These are phyloP conservation scores for Emergomyces pasteurianus DNA, from an alignment of 2,329 filamentous ascomycete species.

Conservation along the genomic window DNA sequence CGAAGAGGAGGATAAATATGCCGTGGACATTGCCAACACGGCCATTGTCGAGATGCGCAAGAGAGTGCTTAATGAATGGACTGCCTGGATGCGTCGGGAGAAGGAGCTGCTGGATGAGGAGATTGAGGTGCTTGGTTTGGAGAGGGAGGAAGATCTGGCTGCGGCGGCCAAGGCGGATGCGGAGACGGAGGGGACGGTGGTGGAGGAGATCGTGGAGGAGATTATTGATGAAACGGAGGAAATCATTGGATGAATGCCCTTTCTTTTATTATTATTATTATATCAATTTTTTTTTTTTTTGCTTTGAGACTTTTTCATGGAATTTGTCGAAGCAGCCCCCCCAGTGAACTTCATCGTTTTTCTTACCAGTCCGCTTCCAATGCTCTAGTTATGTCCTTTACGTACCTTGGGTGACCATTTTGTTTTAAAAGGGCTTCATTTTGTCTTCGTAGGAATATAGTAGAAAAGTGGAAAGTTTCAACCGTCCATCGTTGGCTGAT, in stretches of 20 bases:
- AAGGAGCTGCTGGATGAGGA: constrained; percentile 63
- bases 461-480: too few species aligned
- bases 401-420: too few species aligned
- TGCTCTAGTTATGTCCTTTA: neutral
- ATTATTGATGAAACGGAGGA: constrained; percentile 77
- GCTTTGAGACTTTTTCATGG: neutral
- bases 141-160: constrained; percentile 48
- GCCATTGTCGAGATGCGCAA: constrained; percentile 84
- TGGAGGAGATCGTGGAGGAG: constrained; percentile 83
- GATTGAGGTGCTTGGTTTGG: constrained; percentile 53
- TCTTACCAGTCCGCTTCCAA: neutral
- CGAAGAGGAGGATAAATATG: constrained; percentile 88
- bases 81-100: constrained; percentile 65
- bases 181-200: constrained; percentile 60
- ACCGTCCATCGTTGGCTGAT: too few species aligned
- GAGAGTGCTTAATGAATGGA: constrained; percentile 75
- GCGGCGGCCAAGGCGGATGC: constrained; percentile 41
- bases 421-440: too few species aligned
- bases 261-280: too few species aligned
- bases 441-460: too few species aligned
- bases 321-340: neutral
- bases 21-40: constrained; percentile 84
- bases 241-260: constrained; percentile 37
- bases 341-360: too few species aligned
- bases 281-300: neutral